A percentile compares a stretch with the other conserved stretches of the same genome.
Evolutionary conservation across 1,284 basidiomycete genomes (phyloP).

Genomic region (Heliocybe sulcata): DNA sequence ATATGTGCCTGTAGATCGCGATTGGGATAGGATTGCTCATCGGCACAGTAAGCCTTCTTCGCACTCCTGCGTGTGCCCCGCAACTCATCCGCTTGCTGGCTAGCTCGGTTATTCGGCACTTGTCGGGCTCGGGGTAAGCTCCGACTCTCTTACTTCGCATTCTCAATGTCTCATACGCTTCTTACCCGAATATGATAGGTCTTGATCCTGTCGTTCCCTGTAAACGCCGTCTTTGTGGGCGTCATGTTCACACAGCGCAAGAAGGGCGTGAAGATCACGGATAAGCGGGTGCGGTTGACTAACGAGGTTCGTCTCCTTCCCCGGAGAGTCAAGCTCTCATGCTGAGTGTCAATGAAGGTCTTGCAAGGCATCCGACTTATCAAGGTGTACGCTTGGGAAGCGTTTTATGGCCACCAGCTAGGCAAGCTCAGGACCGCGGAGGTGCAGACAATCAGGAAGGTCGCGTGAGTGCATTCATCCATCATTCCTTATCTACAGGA

Average conservation of each 20-base stretch:
- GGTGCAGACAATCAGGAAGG: constrained; percentile 38
- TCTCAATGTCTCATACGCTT: background rate
- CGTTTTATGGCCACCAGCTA: constrained; percentile 53
- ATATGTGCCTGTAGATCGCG: constrained; percentile 30
- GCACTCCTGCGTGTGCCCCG: too few species aligned
- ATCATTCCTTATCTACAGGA: too few species aligned
- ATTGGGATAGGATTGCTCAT: constrained; percentile 63
- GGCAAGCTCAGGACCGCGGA: constrained; percentile 43
- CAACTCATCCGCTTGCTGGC: background rate
- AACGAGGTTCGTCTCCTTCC: constrained; percentile 35
- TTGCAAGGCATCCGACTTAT: constrained; percentile 58
- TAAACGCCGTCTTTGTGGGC: constrained; percentile 56
- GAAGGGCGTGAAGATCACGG: constrained; percentile 67
- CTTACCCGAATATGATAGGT: constrained; percentile 24
- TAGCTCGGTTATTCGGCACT: constrained; percentile 65
- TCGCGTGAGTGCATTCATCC: constrained; percentile 35
- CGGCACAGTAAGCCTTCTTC: constrained; percentile 36
- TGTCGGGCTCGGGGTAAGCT: constrained; percentile 57
- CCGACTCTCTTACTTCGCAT: constrained; percentile 7
- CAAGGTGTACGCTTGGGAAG: constrained; percentile 58
- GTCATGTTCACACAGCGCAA: constrained; percentile 58
- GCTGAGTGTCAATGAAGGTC: constrained; percentile 33
- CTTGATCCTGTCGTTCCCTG: constrained; percentile 50
- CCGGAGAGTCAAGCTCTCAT: background rate
- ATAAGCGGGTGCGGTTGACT: constrained; percentile 59